These are phyloP conservation scores for Fraxinus greggii DNA, from an alignment of 305 asterid genomes.

Conservation along the genomic window DNA sequence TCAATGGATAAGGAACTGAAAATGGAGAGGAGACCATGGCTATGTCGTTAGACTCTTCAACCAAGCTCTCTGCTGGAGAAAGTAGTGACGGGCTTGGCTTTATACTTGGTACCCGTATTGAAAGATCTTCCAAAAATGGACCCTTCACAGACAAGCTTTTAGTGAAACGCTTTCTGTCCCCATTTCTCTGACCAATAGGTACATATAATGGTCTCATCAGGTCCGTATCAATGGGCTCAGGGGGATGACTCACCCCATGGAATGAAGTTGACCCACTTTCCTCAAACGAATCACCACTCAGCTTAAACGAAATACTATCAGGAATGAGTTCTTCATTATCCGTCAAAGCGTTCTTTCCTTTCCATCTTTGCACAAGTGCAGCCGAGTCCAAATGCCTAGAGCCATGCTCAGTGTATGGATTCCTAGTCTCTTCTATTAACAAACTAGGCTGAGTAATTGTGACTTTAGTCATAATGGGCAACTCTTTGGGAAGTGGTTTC, in stretches of 20 bases:
- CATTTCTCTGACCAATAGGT: conserved; percentile 57
- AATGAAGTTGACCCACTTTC: conserved; percentile 79
- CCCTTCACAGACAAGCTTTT: conserved; percentile 60
- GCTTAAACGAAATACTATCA: conserved; percentile 50
- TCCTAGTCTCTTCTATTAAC: conserved; percentile 40
- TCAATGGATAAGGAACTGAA: conserved; percentile 52
- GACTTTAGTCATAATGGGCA: conserved; percentile 39
- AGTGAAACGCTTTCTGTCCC: conserved; percentile 44
- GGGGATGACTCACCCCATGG: conserved; percentile 96
- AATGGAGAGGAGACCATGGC: conserved; percentile 51
- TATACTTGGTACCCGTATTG: conserved; percentile 50
- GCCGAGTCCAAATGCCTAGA: conserved; percentile 39
- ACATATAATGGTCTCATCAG: conserved; percentile 77
- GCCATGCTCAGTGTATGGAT: conserved; percentile 29
- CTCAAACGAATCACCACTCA: conserved; percentile 65
- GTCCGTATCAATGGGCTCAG: conserved; percentile 77
- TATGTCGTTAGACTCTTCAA: conserved; percentile 50
- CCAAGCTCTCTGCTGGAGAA: conserved; percentile 60
- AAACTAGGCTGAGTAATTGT: conserved; percentile 35
- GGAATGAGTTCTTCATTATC: conserved; percentile 62
- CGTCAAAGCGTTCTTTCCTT: conserved; percentile 56
- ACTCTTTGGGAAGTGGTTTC: conserved; percentile 50
- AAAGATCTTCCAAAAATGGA: conserved; percentile 63
- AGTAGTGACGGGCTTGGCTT: conserved; percentile 48
- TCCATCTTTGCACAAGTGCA: conserved; percentile 48